Evolutionary conservation across 2,329 filamentous ascomycete genomes (phyloP).

Genomic region (Didymella pinodella): DNA sequence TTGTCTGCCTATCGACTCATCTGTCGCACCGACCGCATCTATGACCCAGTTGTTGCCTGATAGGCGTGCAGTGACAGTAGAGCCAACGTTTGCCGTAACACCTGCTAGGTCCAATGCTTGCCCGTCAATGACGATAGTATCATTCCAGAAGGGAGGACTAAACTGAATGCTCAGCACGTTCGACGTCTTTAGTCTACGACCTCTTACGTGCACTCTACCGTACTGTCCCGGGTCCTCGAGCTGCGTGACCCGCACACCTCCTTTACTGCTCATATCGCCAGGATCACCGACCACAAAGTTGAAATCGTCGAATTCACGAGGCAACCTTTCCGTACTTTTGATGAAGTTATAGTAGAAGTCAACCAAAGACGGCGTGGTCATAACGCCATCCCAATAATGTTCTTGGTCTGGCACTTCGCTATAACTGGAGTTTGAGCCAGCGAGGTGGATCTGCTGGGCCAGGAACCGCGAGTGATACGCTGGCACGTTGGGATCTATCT

Average conservation of each 20-base stretch:
- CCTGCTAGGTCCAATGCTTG: conserved; percentile 25
- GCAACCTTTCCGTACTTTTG: conserved; percentile 24
- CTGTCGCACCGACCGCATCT: conserved; percentile 6
- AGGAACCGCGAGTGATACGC: conserved; percentile 65
- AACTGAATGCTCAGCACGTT: conserved; percentile 46
- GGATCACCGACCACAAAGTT: conserved; percentile 60
- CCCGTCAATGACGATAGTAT: conserved; percentile 33
- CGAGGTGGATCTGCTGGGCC: conserved; percentile 57
- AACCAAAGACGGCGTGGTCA: conserved; percentile 60
- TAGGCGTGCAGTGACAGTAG: background rate
- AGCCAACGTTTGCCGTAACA: background rate
- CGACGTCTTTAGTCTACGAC: conserved; percentile 41
- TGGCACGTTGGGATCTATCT: conserved; percentile 66
- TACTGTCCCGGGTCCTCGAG: conserved; percentile 60
- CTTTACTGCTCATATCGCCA: conserved; percentile 61
- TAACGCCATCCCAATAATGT: conserved; percentile 64
- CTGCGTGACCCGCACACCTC: conserved; percentile 60
- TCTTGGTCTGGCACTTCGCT: conserved; percentile 58
- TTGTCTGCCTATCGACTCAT: conserved; percentile 42
- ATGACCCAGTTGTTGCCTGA: conserved; percentile 21
- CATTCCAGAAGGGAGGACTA: conserved; percentile 28
- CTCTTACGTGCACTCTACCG: conserved; percentile 57
- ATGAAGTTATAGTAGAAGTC: conserved; percentile 58
- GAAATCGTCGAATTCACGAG: conserved; percentile 50
- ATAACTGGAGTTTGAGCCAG: conserved; percentile 55